These are phyloP conservation scores for Endotrypanum monterogeii DNA, from an alignment of 208 protist genomes.

Conservation along the genomic window DNA sequence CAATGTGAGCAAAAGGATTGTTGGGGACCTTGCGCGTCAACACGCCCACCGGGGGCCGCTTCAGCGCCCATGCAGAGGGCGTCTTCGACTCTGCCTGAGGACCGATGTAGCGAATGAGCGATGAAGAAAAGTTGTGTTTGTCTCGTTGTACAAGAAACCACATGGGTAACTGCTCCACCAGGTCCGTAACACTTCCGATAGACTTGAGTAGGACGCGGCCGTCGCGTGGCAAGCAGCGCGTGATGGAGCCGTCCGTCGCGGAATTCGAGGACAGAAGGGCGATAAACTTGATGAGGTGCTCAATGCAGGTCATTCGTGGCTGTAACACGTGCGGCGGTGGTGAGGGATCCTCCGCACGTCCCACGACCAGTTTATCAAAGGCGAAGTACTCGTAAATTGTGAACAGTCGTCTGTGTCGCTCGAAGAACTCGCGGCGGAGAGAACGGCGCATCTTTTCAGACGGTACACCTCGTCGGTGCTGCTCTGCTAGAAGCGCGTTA, in stretches of 20 bases:
- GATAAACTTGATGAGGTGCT: constrained; percentile 66
- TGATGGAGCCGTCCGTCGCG: constrained; percentile 42
- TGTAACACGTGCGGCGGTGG: constrained; percentile 39
- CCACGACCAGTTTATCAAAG: constrained; percentile 38
- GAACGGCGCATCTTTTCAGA: constrained; percentile 25
- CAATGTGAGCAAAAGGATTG: constrained; percentile 27
- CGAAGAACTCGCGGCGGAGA: constrained; percentile 41
- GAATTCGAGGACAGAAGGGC: constrained; percentile 60
- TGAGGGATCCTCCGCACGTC: constrained; percentile 25
- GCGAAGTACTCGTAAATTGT: constrained; percentile 30
- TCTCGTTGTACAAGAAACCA: constrained; percentile 80
- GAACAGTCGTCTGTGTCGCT: constrained; percentile 19
- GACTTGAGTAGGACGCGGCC: constrained; percentile 45
- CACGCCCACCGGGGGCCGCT: constrained; percentile 1
- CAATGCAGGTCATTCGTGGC: constrained; percentile 40
- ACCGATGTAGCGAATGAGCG: constrained; percentile 84
- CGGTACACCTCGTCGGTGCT: background rate
- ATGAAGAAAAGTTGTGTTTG: constrained; percentile 29
- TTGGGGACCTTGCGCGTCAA: constrained; percentile 37
- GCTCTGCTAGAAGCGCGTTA: background rate
- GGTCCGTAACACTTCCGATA: constrained; percentile 45
- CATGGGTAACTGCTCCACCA: constrained; percentile 77
- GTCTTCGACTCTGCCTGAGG: constrained; percentile 14
- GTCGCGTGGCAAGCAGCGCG: constrained; percentile 43
- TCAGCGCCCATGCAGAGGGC: constrained; percentile 16